Evolutionary conservation across 2,329 filamentous ascomycete genomes (phyloP).

Genomic region (Metarhizium humberi): DNA sequence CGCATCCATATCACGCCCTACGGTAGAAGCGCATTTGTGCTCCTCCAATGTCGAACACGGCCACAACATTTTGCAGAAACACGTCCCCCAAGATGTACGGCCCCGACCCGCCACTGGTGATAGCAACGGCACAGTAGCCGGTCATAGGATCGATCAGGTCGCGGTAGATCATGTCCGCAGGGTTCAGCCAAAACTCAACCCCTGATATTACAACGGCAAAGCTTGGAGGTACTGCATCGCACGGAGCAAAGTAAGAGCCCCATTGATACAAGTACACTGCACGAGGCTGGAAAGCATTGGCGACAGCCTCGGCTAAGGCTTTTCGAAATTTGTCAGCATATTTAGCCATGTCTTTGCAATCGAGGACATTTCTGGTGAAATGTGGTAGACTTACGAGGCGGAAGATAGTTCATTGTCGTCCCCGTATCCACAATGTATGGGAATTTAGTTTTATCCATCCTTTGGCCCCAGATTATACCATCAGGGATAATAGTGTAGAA

Average conservation of each 20-base stretch:
- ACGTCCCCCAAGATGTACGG: constrained; percentile 40
- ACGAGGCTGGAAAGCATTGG: constrained; percentile 34
- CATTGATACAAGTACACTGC: constrained; percentile 37
- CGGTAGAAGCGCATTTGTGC: constrained; percentile 36
- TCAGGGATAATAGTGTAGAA: constrained; percentile 45
- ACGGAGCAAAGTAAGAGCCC: constrained; percentile 38
- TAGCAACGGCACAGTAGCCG: constrained; percentile 37
- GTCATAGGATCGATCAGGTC: constrained; percentile 33
- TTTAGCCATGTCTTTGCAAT: not conserved
- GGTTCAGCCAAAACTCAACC: constrained; percentile 36
- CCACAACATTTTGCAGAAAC: constrained; percentile 41
- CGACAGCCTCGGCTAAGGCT: constrained; percentile 40
- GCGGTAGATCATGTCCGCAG: constrained; percentile 36
- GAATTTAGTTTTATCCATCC: constrained; percentile 30
- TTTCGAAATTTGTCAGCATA: not conserved
- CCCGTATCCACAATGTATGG: constrained; percentile 44
- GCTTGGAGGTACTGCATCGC: constrained; percentile 34
- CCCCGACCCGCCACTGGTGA: constrained; percentile 33
- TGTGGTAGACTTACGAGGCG: constrained; percentile 29
- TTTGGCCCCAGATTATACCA: constrained; percentile 34
- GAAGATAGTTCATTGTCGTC: constrained; percentile 41
- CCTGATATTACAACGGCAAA: constrained; percentile 36
- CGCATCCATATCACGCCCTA: constrained; percentile 6
- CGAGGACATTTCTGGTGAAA: not conserved
- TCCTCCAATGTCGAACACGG: constrained; percentile 37